Evolutionary conservation across 1,284 basidiomycete species (phyloP), one percentile per base, ranked within the genome.

Genomic region (Ustilago curta): DNA sequence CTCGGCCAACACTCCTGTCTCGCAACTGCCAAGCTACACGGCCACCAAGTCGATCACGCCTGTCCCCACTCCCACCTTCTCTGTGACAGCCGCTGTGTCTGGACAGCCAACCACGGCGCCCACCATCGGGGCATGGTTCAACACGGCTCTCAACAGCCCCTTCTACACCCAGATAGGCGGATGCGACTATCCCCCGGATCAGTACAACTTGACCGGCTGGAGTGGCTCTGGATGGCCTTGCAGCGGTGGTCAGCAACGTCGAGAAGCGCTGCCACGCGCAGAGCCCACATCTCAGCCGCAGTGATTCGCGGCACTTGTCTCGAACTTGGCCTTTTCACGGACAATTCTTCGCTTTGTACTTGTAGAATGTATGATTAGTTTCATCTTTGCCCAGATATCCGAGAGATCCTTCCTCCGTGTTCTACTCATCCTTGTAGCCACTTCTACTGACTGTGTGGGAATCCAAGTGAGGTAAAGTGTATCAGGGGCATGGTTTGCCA

Each of bases 11-110:
- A 51, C 52, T 8, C 56, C 77, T 0, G 63, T 71, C 12, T 61
- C 59, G 51, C 49, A 56, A 32, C 55, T 78, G 21, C 74, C 78
- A 8, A 61, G 61, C 55, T 78, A 76, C 65, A 79, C 78, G 9
- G 44, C 64, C 6, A 79, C 77, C 11, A 64, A 63, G 47, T 44
- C 77, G 1, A 32, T 67, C 37, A 52, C 57, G 31, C 58, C 64
- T 6, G 49, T 67, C 2, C 57, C 77, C 1, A 52, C 58, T 8
- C 78, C 78, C 1, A 77, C 77, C 4, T 25, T 69, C 14, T 50
- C 77, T 1, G 55, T 59, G 3, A 69, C 78, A 3, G 64, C 67
- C 1, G 71, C 54, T 18, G 50, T 70, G 1, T 44, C 59, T 9
- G 67, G 67, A 2, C 62, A 70, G 40, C 63, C 71, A 4, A 59